These are phyloP conservation scores for Canariomyces notabilis DNA, from an alignment of 2,329 filamentous ascomycete genomes.

Conservation along the genomic window DNA sequence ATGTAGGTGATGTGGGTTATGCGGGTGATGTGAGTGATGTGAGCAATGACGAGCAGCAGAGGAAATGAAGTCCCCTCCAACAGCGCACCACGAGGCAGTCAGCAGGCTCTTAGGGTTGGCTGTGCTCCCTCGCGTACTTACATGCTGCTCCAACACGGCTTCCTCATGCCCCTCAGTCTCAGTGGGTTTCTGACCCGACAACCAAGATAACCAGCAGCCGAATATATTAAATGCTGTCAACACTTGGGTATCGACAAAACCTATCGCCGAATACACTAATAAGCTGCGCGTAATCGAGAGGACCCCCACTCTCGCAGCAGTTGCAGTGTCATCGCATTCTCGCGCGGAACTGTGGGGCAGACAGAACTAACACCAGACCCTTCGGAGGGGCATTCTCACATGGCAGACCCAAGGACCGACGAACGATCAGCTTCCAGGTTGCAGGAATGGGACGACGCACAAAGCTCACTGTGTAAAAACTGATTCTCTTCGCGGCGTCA, in stretches of 20 bases:
- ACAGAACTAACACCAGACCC: conserved; percentile 10
- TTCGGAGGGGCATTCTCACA: conserved; percentile 16
- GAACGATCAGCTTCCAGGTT: neutral
- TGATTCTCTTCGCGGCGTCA: too few species aligned
- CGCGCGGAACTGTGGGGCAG: conserved; percentile 8
- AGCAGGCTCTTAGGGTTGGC: neutral
- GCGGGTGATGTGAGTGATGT: neutral
- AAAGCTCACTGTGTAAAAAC: too few species aligned
- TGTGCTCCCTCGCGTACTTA: conserved; percentile 1
- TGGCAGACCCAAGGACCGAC: conserved; percentile 1
- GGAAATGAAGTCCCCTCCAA: neutral
- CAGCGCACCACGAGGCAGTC: conserved; percentile 1
- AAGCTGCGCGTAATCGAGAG: neutral
- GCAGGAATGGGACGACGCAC: neutral
- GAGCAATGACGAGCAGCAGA: neutral
- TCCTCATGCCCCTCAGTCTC: conserved; percentile 2
- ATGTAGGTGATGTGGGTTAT: too few species aligned
- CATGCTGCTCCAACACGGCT: conserved; percentile 3
- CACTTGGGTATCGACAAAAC: conserved; percentile 3
- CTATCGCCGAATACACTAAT: conserved; percentile 1
- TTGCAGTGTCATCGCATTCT: conserved; percentile 8
- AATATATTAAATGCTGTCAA: conserved; percentile 21
- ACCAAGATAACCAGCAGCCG: conserved; percentile 15
- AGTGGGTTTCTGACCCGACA: conserved; percentile 16
- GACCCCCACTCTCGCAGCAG: conserved; percentile 16